These are phyloP conservation scores for Glycine tomentella DNA, from an alignment of 306 rosid species.

Conservation along the genomic window DNA sequence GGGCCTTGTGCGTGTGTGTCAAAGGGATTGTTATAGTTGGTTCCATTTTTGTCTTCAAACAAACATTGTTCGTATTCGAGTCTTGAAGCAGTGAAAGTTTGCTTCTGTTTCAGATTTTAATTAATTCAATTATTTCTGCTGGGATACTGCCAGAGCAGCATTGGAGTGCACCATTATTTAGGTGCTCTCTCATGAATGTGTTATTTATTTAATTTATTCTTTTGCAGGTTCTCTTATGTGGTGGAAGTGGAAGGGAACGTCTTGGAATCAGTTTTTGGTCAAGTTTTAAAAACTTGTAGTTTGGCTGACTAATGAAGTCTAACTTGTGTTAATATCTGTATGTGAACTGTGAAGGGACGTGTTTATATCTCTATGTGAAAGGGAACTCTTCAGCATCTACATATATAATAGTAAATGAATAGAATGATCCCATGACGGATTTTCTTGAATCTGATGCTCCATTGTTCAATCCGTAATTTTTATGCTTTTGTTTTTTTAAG, in stretches of 20 bases:
- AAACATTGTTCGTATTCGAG: background rate
- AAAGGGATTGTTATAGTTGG: constrained; percentile 17
- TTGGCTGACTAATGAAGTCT: too few species aligned
- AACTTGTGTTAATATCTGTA: too few species aligned
- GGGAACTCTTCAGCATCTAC: background rate
- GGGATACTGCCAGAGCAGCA: constrained; percentile 16
- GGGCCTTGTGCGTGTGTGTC: constrained; percentile 21
- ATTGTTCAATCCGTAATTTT: background rate
- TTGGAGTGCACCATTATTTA: background rate
- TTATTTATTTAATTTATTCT: background rate
- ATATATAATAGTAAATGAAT: background rate
- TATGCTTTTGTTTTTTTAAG: background rate
- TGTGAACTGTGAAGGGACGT: too few species aligned
- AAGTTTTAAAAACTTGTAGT: too few species aligned
- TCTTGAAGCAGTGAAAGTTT: constrained; percentile 5
- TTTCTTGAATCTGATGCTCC: background rate
- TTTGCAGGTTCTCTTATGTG: too few species aligned
- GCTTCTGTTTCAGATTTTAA: background rate
- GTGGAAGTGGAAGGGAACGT: too few species aligned
- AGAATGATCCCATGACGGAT: background rate
- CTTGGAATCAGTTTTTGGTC: constrained; percentile 24
- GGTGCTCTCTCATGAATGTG: constrained; percentile 1
- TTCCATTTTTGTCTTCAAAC: constrained; percentile 36
- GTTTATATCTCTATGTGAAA: background rate
- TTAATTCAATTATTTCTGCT: constrained; percentile 30